Conservation (phyloP, 2,329 filamentous ascomycete genomes). For the Aspergillus terreus region DNA sequence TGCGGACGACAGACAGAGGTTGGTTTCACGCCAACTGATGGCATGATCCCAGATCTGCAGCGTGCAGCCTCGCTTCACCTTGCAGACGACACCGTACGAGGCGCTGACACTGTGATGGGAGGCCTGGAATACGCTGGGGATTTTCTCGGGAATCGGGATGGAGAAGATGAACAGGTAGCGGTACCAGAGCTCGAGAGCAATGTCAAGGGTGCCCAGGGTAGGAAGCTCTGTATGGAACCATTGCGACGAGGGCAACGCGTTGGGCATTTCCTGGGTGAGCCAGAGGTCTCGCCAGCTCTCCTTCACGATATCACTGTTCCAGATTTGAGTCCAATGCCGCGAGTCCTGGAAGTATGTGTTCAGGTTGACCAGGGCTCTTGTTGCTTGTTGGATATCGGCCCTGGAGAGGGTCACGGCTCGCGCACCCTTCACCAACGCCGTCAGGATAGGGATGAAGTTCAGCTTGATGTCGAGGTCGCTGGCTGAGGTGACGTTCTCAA, state of each 20-base stretch:
- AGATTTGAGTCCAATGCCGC: constrained; percentile 48
- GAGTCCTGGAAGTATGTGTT: constrained; percentile 50
- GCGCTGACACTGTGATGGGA: constrained; percentile 61
- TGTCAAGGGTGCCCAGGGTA: constrained; percentile 34
- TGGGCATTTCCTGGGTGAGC: constrained; percentile 44
- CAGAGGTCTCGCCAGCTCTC: constrained; percentile 47
- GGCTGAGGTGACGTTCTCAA: constrained; percentile 46
- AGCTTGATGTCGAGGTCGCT: constrained; percentile 47
- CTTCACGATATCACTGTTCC: constrained; percentile 44
- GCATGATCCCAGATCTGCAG: constrained; percentile 63
- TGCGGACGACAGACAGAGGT: constrained; percentile 48
- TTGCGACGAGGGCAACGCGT: constrained; percentile 31
- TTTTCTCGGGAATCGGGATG: constrained; percentile 53
- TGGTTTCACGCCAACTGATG: constrained; percentile 58
- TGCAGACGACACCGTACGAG: constrained; percentile 60
- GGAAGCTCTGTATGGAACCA: constrained; percentile 40
- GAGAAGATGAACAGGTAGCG: constrained; percentile 55
- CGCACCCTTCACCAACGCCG: constrained; percentile 48
- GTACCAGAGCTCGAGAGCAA: constrained; percentile 39
- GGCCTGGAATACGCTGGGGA: constrained; percentile 60
- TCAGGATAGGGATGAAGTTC: constrained; percentile 54
- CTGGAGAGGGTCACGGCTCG: constrained; percentile 43
- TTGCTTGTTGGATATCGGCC: constrained; percentile 43
- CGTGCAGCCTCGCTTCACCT: constrained; percentile 57
- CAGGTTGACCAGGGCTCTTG: constrained; percentile 47